Base-by-base conservation (phyloP, 2,329 filamentous ascomycete genomes). In the Talaromyces sp. region DNA sequence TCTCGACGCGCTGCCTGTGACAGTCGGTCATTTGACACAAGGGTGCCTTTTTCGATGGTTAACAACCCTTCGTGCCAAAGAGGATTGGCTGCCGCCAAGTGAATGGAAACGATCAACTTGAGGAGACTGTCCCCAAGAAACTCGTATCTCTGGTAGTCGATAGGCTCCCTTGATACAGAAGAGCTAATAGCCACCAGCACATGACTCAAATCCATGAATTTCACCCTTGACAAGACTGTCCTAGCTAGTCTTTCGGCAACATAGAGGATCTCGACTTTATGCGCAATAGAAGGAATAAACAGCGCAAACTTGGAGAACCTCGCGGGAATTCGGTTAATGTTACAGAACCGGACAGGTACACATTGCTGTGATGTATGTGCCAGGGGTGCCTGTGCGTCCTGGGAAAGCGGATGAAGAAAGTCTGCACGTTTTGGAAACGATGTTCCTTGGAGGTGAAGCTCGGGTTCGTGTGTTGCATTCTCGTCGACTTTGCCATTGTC, bases 91-190 rank as follows among this genome's bases (percentile, higher is more conserved):
- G 81, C 80, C 69, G 82, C 79, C 4, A 92, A 79, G 59, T 91
- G 87, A 1, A 91, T 71, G 0, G 86, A 85, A 0, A 88, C 81
- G 53, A 84, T 85, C 60, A 88, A 84, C 68, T 97, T 97, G 41
- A 97, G 79, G 1, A 96, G 80, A 0, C 86, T 86, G 68, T 97
- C 93, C 0, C 94, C 94, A 0, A 97, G 77, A 65, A 95, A 95
- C 70, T 97, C 94, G 0, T 96, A 78, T 2, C 89, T 81, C 67
- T 97, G 89, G 69, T 97, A 97, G 64, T 96, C 83, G 0, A 80
- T 81, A 1, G 76, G 71, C 54, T 87, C 85, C 2, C 73, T 69
- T 0, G 90, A 85, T 1, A 79, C 80, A 0, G 87, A 84, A 0
- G 90, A 79, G 56, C 83, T 89, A 55, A 95, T 87, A 1, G 92